These are phyloP conservation scores for Xylaria sp. DNA, from an alignment of 2,329 filamentous ascomycete species.

Conservation along the genomic window DNA sequence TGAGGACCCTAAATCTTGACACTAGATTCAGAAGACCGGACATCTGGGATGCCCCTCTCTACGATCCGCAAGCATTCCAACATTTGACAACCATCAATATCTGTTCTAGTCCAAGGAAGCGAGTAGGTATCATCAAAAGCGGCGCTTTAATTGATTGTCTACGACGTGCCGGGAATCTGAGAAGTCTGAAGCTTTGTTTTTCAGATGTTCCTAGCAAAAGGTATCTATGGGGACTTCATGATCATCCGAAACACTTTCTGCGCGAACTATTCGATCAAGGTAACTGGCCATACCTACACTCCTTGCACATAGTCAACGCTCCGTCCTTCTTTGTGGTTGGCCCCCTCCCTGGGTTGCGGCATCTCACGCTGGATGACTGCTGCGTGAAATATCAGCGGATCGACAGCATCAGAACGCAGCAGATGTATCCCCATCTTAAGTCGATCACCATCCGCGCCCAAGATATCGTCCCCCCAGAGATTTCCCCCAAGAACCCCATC, in stretches of 20 bases:
- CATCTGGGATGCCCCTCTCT: background rate
- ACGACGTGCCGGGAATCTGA: background rate
- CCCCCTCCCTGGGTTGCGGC: no score
- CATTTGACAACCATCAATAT: background rate
- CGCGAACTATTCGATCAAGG: background rate
- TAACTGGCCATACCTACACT: background rate
- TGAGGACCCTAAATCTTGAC: background rate
- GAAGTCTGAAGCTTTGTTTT: background rate
- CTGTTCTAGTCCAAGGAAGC: background rate
- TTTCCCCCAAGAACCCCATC: no score
- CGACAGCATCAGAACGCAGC: no score
- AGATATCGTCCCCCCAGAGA: no score
- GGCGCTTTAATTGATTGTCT: background rate
- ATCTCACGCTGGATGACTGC: background rate
- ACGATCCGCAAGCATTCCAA: background rate
- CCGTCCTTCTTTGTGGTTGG: no score
- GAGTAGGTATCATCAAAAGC: background rate
- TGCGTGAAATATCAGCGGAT: no score
- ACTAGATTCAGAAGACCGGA: background rate
- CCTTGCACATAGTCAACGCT: background rate
- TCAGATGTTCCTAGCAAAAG: no score
- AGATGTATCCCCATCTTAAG: no score
- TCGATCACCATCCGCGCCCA: no score
- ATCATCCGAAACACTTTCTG: background rate
- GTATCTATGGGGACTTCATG: no score